Percentiles rank a stretch among this genome's conserved stretches.
phyloP scores from a whole-genome alignment of 176 grass and related monocot species.

The Avena sativa region DNA sequence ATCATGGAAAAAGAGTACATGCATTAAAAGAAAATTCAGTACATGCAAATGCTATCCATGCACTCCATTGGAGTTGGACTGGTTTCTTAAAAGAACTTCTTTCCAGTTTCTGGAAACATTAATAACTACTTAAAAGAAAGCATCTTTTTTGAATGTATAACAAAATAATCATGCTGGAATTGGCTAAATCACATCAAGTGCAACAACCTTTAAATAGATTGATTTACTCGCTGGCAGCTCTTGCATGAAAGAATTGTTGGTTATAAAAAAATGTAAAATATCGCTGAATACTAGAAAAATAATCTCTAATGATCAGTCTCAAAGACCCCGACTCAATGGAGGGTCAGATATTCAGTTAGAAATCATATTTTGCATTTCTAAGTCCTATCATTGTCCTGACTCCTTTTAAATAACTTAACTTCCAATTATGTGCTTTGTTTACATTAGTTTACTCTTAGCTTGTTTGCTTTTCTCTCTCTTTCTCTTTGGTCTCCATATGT shows the following conservation, averaged over 20 bases:
- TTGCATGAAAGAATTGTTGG: neutral
- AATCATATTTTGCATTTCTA: conserved; percentile 7
- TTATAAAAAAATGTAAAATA: neutral
- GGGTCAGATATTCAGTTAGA: neutral
- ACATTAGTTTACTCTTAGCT: too few relatives aligned
- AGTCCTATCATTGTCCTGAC: neutral
- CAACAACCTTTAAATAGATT: neutral
- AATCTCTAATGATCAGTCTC: neutral
- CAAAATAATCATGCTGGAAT: neutral
- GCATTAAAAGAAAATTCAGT: neutral
- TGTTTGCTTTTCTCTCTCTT: too few relatives aligned
- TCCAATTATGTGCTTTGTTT: neutral
- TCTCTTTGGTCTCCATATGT: too few relatives aligned
- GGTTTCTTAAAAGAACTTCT: neutral
- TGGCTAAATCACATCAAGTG: neutral
- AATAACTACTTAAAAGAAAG: conserved; percentile 3
- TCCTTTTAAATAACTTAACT: conserved; percentile 5
- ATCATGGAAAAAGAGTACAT: neutral
- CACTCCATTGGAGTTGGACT: neutral
- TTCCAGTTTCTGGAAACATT: neutral
- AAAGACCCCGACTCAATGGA: neutral
- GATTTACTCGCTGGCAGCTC: neutral
- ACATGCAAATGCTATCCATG: neutral
- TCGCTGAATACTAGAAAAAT: conserved; percentile 14
- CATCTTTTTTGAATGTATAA: neutral